Percentiles rank a stretch among this genome's conserved stretches.
These are phyloP conservation scores for Penicillium chermesinum DNA, from an alignment of 495 filamentous ascomycete genomes.

Conservation along the genomic window DNA sequence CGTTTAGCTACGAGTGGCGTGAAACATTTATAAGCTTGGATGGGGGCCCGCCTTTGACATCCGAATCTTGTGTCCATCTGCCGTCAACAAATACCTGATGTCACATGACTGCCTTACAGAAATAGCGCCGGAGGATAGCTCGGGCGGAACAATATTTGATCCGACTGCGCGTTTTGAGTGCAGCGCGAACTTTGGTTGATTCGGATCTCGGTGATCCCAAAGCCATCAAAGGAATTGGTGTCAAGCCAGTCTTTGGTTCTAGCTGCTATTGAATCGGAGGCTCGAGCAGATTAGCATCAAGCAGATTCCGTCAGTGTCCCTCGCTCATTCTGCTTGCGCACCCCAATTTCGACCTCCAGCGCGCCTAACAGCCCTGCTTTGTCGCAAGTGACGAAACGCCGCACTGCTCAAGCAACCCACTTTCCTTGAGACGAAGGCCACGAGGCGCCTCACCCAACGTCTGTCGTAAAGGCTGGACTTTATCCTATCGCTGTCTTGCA, in stretches of 20 bases:
- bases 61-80: too few species aligned
- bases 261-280: constrained; percentile 2
- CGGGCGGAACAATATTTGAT: constrained; percentile 11
- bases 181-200: constrained; percentile 32
- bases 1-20: too few species aligned
- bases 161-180: constrained; percentile 19
- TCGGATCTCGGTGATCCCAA: constrained; percentile 23
- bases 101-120: neutral
- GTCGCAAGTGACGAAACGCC: neutral
- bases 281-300: neutral
- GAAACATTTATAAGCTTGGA: too few species aligned
- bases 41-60: too few species aligned
- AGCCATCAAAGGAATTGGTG: constrained; percentile 18
- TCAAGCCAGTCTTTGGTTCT: constrained; percentile 6
- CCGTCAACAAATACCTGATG: too few species aligned
- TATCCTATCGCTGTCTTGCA: too few species aligned
- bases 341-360: constrained; percentile 11
- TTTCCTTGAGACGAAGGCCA: neutral
- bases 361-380: constrained; percentile 7
- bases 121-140: neutral
- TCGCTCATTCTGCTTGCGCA: constrained; percentile 13
- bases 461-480: too few species aligned
- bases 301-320: neutral
- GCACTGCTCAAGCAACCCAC: neutral
- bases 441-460: neutral